Evolutionary conservation across 108 stramenopile species (phyloP).

Genomic region (Aurantiochytrium sp.): DNA sequence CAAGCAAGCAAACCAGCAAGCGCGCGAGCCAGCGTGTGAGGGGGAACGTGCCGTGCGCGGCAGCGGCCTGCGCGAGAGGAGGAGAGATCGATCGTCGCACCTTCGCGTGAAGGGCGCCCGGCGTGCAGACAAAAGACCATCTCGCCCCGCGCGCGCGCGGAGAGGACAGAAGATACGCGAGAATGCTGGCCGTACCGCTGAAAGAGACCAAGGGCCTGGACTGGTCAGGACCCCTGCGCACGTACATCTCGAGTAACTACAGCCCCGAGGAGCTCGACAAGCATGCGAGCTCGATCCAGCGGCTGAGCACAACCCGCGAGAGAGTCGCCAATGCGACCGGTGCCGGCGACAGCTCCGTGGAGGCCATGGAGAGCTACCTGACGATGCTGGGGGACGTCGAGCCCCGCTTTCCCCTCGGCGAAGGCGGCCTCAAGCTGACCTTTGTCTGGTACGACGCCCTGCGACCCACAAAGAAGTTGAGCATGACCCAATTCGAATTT

Average conservation of each 20-base stretch:
- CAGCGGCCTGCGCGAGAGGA: too few species aligned
- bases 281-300: neutral
- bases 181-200: neutral
- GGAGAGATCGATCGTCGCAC: too few species aligned
- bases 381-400: neutral
- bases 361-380: constrained; percentile 15
- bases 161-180: too few species aligned
- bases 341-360: neutral
- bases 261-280: constrained; percentile 8
- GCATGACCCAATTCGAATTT: neutral
- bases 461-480: neutral
- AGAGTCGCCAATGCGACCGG: neutral
- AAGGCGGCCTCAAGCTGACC: constrained; percentile 8
- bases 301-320: constrained; percentile 10
- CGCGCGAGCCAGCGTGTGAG: too few species aligned
- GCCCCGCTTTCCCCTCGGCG: constrained; percentile 7
- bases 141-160: too few species aligned
- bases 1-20: too few species aligned
- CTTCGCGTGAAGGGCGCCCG: too few species aligned
- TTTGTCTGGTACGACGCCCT: constrained; percentile 6
- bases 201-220: constrained; percentile 14
- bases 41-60: too few species aligned
- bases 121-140: too few species aligned
- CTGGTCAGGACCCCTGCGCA: constrained; percentile 5
- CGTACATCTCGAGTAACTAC: neutral